Base-by-base conservation (phyloP, 495 filamentous ascomycete genomes). In the Podospora fimiseda region DNA sequence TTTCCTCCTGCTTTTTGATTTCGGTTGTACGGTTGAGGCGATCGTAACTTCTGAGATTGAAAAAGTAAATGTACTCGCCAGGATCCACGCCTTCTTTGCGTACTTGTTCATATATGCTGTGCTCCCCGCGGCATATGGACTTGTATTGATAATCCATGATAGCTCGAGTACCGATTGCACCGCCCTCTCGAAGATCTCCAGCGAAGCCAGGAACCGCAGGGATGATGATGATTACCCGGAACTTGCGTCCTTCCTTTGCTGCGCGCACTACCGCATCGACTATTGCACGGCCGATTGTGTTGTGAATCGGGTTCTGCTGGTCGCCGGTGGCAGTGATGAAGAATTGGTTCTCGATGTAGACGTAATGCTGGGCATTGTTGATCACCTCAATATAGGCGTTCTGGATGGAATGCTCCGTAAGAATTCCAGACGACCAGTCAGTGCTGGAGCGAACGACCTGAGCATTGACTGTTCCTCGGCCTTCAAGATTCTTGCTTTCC, bases 141-240 rank as follows among this genome's bases (percentile, higher is more conserved):
- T 93, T 96, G 71, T 92, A 98, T 66, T 96, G 92, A 66, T 96
- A 98, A 63, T 96, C 91, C 89, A 98, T 98, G 63, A 96, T 98
- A 2, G 90, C 90, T 51, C 89, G 72, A 0, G 92, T 96, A 19
- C 93, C 92, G 16, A 78, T 79, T 0, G 93, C 92, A 21, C 85
- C 89, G 56, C 85, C 82, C 14, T 88, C 83, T 30, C 92, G 71
- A 9, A 98, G 73, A 66, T 96, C 92, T 9, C 93, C 92, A 1
- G 92, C 90, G 63, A 97, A 97, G 0, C 93, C 92, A 3, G 92
- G 93, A 51, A 96, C 86, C 0, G 89, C 85, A 6, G 92, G 92
- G 24, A 96, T 92, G 2, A 96, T 52, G 51, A 92, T 80, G 49
- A 98, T 94, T 52, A 98, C 80, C 6, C 88, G 76, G 75, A 98